Conservation (phyloP, 371 early-diverging fungal species). For the Mucor racemosus region DNA sequence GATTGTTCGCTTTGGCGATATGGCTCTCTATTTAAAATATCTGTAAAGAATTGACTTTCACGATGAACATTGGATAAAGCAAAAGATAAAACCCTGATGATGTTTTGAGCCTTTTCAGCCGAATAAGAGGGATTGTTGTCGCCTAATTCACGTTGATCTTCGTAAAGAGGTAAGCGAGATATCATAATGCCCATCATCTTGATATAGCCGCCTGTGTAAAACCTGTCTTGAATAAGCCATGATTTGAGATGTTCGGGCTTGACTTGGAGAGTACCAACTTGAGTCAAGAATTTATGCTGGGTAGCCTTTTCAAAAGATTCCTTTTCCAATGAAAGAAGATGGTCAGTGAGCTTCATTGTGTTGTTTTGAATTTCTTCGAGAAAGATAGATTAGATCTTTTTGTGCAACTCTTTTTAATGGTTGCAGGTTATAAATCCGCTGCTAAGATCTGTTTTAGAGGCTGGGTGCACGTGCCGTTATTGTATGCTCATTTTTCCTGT, state of each 20-base stretch:
- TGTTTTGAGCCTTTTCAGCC: constrained; percentile 11
- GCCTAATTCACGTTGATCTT: constrained; percentile 25
- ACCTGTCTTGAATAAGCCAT: constrained; percentile 34
- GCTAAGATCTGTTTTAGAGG: background rate
- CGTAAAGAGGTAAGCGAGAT: constrained; percentile 19
- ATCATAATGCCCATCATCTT: constrained; percentile 38
- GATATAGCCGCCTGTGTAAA: constrained; percentile 32
- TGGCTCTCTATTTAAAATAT: constrained; percentile 20
- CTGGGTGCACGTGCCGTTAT: background rate
- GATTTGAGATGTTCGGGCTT: constrained; percentile 31
- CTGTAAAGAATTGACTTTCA: constrained; percentile 32
- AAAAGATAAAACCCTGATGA: constrained; percentile 26
- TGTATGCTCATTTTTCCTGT: background rate
- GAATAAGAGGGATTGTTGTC: constrained; percentile 25
- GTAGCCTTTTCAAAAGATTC: constrained; percentile 30
- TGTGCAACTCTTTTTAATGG: background rate
- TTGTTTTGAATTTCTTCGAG: background rate
- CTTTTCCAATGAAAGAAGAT: constrained; percentile 26
- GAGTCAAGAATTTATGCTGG: constrained; percentile 22
- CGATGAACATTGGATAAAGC: constrained; percentile 34
- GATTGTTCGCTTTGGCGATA: constrained; percentile 8
- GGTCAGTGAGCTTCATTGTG: constrained; percentile 25
- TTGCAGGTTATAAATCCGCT: background rate
- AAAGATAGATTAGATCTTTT: background rate
- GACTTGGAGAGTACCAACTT: constrained; percentile 25